Evolutionary conservation across 1,139 yeast genomes (phyloP).

Genomic region (Kurtzmaniella quercitrusa): DNA sequence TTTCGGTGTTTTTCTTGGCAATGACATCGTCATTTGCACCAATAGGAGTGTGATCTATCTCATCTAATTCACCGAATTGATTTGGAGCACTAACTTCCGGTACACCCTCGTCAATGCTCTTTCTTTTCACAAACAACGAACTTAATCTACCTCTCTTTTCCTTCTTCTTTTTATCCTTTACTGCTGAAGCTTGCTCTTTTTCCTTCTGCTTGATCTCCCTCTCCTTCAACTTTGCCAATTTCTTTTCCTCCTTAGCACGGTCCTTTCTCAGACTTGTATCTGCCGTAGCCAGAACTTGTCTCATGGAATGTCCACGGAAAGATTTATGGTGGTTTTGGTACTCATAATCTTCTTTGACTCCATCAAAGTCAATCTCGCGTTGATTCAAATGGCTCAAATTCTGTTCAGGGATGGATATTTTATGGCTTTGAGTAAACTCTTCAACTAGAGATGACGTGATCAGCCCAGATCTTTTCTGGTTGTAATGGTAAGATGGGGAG

Average conservation of each 20-base stretch:
- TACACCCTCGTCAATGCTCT: no score
- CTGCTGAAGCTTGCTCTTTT: conserved; percentile 13
- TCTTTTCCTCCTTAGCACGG: conserved; percentile 31
- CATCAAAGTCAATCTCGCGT: conserved; percentile 11
- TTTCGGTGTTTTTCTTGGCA: no score
- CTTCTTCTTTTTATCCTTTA: conserved; percentile 11
- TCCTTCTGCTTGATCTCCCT: conserved; percentile 9
- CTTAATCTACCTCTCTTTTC: conserved; percentile 11
- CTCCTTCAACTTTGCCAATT: conserved; percentile 14
- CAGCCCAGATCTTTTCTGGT: not conserved
- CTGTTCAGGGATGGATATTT: conserved; percentile 3
- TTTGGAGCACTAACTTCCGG: not conserved
- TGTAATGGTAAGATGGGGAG: not conserved
- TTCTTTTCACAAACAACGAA: conserved; percentile 2
- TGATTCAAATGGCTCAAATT: conserved; percentile 5
- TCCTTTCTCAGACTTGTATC: conserved; percentile 21
- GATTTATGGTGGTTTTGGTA: conserved; percentile 39
- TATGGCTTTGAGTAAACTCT: conserved; percentile 4
- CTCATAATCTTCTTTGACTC: conserved; percentile 25
- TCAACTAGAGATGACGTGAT: conserved; percentile 6
- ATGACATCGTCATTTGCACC: not conserved
- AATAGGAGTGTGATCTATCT: conserved; percentile 3
- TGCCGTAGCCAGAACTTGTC: conserved; percentile 16
- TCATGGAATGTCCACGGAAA: conserved; percentile 34
- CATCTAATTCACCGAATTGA: not conserved